Evolutionary conservation across 73 alveolate genomes (phyloP), one percentile per base, ranked within the genome.

Genomic region (Breviolum minutum): DNA sequence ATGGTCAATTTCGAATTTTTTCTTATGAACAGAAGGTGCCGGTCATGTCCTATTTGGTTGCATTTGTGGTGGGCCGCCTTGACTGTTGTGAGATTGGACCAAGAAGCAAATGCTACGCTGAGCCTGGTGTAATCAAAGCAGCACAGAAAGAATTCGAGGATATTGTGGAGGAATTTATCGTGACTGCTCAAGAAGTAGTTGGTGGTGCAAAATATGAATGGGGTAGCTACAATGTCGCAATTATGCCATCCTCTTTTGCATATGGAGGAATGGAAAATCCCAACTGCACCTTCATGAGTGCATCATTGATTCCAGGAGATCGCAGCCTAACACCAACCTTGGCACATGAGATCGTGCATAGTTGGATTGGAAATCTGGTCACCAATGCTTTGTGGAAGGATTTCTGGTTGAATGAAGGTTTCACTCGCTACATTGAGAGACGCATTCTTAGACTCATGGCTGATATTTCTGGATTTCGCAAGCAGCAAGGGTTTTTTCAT

Each of bases 251-350:
- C 63, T 99, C 99, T n/a, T 99, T 99, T 99, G 99, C 99, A 30
- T 99, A 99, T 86, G 99, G 99, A 6, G 99, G 99, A 20, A 99
- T 99, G 99, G 99, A 99, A 95, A 99, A 99, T 99, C 99, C 99
- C 22, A 99, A 99, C 66, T 99, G 99, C 87, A 99, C 99, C n/a
- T 99, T 99, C 99, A 99, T 99, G 69, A 99, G 99, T 69, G 99
- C 99, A 70, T 99, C 99, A 0, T 99, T 99, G 87, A 99, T 99
- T 68, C 99, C 99, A 40, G 99, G 99, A 3, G 99, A 99, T 95
- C 99, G 99, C 89, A 99, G 99, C 95, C 99, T 99, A 94, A 99
- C 99, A 20, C 98, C 99, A 87, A 99, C 99, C 27, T 99, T 99
- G 32, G 99, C 99, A 26, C 99, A 99, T 98, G 99, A 99, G 99